phyloP scores from a whole-genome alignment of 2,329 filamentous ascomycete genomes.

The Hortaea sp. region DNA sequence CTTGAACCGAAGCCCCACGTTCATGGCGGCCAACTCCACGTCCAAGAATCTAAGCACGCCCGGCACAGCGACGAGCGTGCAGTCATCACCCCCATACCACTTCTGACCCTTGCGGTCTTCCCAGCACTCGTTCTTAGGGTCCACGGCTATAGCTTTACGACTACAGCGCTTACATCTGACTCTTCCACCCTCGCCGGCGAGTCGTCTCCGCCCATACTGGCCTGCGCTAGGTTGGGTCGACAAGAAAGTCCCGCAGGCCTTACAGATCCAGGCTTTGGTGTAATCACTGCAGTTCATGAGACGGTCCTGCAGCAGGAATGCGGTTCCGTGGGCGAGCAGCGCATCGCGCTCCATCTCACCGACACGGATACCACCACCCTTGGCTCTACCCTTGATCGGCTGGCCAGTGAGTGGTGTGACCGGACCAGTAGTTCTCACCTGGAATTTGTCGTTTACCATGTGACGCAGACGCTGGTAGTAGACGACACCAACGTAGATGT shows the following conservation, averaged over 20 bases:
- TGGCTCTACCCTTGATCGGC: slow-evolving; percentile 91
- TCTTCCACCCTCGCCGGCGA: slow-evolving; percentile 16
- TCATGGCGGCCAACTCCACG: slow-evolving; percentile 93
- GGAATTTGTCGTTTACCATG: slow-evolving; percentile 99
- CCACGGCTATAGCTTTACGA: slow-evolving; percentile 18
- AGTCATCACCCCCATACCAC: slow-evolving; percentile 82
- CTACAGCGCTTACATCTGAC: slow-evolving; percentile 28
- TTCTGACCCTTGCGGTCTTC: slow-evolving; percentile 78
- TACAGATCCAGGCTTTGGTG: slow-evolving; percentile 79
- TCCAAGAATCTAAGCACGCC: slow-evolving; percentile 89
- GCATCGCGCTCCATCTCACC: slow-evolving; percentile 99
- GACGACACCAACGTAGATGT: slow-evolving; percentile 94
- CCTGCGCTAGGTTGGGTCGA: slow-evolving; percentile 69
- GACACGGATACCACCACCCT: slow-evolving; percentile 95
- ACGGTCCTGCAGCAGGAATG: slow-evolving; percentile 88
- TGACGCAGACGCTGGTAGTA: slow-evolving; percentile 97
- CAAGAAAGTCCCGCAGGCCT: slow-evolving; percentile 79
- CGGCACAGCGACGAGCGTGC: slow-evolving; percentile 83
- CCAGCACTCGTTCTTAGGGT: slow-evolving; percentile 55
- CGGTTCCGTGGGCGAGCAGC: slow-evolving; percentile 85
- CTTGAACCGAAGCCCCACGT: slow-evolving; percentile 86
- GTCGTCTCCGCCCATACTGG: slow-evolving; percentile 23
- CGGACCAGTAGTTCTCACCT: slow-evolving; percentile 90
- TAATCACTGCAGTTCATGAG: slow-evolving; percentile 97
- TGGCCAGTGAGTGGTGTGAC: slow-evolving; percentile 86